Base-by-base conservation (phyloP, 192 early-diverging fungal species). In the Chytriomyces hyalinus region DNA sequence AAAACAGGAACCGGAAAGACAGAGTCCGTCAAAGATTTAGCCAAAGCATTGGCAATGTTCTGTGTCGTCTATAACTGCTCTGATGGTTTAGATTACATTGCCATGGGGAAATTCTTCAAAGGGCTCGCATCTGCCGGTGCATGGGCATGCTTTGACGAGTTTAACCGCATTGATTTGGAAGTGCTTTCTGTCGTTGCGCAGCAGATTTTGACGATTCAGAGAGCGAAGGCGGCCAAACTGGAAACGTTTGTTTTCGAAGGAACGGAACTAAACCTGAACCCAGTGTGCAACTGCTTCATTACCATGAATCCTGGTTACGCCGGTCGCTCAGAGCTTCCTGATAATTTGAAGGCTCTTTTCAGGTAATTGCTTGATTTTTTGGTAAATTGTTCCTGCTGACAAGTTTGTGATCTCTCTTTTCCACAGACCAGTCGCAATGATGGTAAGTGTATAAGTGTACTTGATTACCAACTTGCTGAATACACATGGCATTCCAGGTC, bases 261-360 rank as follows among this genome's bases (percentile, higher is more conserved):
- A 8, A 90, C 88, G 8, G 87, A 88, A 68, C 71, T 90, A 59
- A 86, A 76, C 49, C 60, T 90, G 64, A 90, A 90, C 59, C 84
- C 82, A 20, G 84, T 87, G n/a, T 59, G 66, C 24, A 87, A 87
- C 68, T 83, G 74, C 57, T 90, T 90, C 62, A 90, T 90, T 61
- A 90, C 88, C n/a, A 90, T 90, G 88, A 90, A 90, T 84, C 88
- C 88, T 20, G 88, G 88, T 43, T 90, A 90, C 76, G 88, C 88
- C 1, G 88, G 88, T 44, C 67, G 88, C 59, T 84, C 82, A 67
- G 88, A 90, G 65, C 81, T 90, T n/a, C 88, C 88, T 6, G 88
- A 90, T 71, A 90, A 90, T 65, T 76, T 90, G 77, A 90, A 90
- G 61, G 86, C 87, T n/a, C 75, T 89, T 6, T 89, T 89, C 81